Percentiles rank a stretch among this genome's conserved stretches.
These are phyloP conservation scores for Dactylorhiza incarnata DNA, from an alignment of 106 monocot species.

Conservation along the genomic window DNA sequence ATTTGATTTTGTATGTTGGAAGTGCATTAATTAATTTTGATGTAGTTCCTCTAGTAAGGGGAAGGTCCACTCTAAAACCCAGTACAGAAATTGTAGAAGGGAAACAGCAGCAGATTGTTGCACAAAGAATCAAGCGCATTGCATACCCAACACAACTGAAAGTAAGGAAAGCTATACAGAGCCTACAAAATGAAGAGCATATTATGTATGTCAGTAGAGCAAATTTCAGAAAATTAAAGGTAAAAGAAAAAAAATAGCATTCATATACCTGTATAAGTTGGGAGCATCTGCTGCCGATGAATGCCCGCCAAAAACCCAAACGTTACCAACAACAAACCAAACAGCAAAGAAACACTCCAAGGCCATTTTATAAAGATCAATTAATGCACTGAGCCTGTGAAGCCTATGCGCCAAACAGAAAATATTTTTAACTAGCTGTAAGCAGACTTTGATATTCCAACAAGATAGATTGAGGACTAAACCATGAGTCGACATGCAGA, in stretches of 20 bases:
- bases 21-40: slow-evolving; percentile 34
- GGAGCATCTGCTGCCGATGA: slow-evolving; percentile 62
- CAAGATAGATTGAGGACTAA: neutral
- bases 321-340: slow-evolving; percentile 88
- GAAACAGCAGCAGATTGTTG: slow-evolving; percentile 65
- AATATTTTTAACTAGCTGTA: neutral
- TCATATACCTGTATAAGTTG: slow-evolving; percentile 67
- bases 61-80: slow-evolving; percentile 50
- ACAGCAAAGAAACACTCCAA: slow-evolving; percentile 75
- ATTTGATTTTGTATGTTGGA: slow-evolving; percentile 40
- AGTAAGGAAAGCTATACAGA: slow-evolving; percentile 67
- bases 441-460: neutral
- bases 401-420: neutral
- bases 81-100: slow-evolving; percentile 58
- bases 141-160: slow-evolving; percentile 72
- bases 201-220: too few relatives aligned
- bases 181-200: slow-evolving; percentile 14
- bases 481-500: neutral
- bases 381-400: slow-evolving; percentile 49
- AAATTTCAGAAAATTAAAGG: too few relatives aligned
- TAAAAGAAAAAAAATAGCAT: neutral
- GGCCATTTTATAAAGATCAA: slow-evolving; percentile 61
- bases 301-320: slow-evolving; percentile 79
- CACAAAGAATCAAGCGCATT: slow-evolving; percentile 62
- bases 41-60: slow-evolving; percentile 38